Percentiles rank a stretch among this genome's conserved stretches.
Conservation (phyloP, 78 protist species). For the Dictyostelium purpureum region DNA sequence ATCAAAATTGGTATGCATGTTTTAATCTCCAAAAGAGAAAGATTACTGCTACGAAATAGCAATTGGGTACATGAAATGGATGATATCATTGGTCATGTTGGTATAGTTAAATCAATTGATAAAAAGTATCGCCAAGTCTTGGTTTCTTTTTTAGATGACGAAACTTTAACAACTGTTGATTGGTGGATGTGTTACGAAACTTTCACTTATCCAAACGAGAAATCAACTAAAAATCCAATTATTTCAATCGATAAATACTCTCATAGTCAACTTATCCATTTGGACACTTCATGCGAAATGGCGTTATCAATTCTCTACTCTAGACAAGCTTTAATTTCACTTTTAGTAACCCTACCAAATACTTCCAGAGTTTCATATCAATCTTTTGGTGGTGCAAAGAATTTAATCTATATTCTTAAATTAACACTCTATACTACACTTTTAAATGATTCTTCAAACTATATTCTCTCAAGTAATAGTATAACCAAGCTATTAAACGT, state of each 20-base stretch:
- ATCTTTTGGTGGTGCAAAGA: slow-evolving; percentile 69
- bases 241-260: slow-evolving; percentile 53
- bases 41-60: slow-evolving; percentile 8
- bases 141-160: slow-evolving; percentile 36
- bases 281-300: slow-evolving; percentile 49
- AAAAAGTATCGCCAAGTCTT: slow-evolving; percentile 42
- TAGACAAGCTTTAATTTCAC: slow-evolving; percentile 48
- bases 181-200: slow-evolving; percentile 73
- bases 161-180: slow-evolving; percentile 20
- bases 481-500: slow-evolving; percentile 40
- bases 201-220: slow-evolving; percentile 9
- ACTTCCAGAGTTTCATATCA: background rate
- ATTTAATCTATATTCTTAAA: slow-evolving; percentile 50
- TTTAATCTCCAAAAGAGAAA: slow-evolving; percentile 29
- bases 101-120: slow-evolving; percentile 61
- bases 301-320: slow-evolving; percentile 59
- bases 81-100: slow-evolving; percentile 53
- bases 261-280: slow-evolving; percentile 21
- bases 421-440: slow-evolving; percentile 30
- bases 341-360: slow-evolving; percentile 23
- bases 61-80: slow-evolving; percentile 82
- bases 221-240: slow-evolving; percentile 19
- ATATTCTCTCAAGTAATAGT: background rate
- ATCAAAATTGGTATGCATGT: slow-evolving; percentile 59
- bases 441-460: slow-evolving; percentile 10